These are phyloP conservation scores for Pycnococcus provasolii DNA, from an alignment of 139 green algal species.

Conservation along the genomic window DNA sequence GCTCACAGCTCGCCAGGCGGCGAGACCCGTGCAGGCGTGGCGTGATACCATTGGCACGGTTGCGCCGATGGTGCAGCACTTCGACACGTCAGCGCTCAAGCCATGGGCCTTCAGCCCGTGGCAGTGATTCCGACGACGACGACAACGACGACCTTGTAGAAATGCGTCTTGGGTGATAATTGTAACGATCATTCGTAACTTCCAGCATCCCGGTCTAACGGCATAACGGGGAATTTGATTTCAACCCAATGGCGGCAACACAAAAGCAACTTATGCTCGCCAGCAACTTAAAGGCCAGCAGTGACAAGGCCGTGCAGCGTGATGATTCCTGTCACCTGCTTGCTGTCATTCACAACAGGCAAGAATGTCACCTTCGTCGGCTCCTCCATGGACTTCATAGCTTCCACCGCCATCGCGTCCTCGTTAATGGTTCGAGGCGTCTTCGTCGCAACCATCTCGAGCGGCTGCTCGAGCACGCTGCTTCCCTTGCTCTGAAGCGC, in stretches of 20 bases:
- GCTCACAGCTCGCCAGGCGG: slow-evolving; percentile 14
- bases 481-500: slow-evolving; percentile 11
- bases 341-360: slow-evolving; percentile 38
- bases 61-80: slow-evolving; percentile 22
- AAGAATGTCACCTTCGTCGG: slow-evolving; percentile 42
- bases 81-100: slow-evolving; percentile 11
- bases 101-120: slow-evolving; percentile 19
- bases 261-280: too few relatives aligned
- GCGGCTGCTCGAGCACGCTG: slow-evolving; percentile 25
- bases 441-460: slow-evolving; percentile 32
- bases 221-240: neutral
- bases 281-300: slow-evolving; percentile 35
- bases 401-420: slow-evolving; percentile 39
- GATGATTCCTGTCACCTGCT: slow-evolving; percentile 38
- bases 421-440: slow-evolving; percentile 22
- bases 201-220: too few relatives aligned
- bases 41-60: slow-evolving; percentile 11
- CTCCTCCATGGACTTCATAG: slow-evolving; percentile 45
- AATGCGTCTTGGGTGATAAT: too few relatives aligned
- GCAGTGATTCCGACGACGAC: neutral
- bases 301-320: slow-evolving; percentile 47
- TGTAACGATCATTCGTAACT: too few relatives aligned
- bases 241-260: too few relatives aligned
- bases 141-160: neutral
- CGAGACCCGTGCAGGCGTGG: slow-evolving; percentile 16